Conservation (phyloP, 163 green algal species). For the Chlorella variabilis region DNA sequence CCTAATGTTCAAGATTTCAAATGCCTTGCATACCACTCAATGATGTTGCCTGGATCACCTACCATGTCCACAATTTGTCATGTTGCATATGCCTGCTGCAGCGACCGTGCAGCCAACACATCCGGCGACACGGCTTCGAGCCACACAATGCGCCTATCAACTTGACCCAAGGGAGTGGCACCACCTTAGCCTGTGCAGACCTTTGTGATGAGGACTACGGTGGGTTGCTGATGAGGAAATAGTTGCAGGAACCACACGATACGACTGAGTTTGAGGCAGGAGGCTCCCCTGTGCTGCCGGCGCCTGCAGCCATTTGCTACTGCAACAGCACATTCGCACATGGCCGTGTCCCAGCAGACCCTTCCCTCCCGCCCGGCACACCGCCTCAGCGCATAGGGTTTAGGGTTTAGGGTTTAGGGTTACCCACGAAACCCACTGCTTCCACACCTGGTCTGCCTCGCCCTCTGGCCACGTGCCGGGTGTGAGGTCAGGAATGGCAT, state of each 20-base stretch:
- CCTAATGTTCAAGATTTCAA: too few relatives aligned
- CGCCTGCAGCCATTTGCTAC: conserved; percentile 57
- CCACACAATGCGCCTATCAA: neutral
- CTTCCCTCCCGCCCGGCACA: conserved; percentile 45
- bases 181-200: conserved; percentile 44
- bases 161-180: neutral
- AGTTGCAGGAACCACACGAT: neutral
- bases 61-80: neutral
- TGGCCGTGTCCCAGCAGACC: conserved; percentile 40
- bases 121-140: neutral
- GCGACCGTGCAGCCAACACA: conserved; percentile 53
- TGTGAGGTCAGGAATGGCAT: too few relatives aligned
- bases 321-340: conserved; percentile 53
- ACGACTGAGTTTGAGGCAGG: neutral
- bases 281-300: neutral
- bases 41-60: too few relatives aligned
- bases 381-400: conserved; percentile 46
- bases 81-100: neutral
- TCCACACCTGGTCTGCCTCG: too few relatives aligned
- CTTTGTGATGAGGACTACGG: conserved; percentile 59
- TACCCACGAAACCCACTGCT: too few relatives aligned
- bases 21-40: too few relatives aligned
- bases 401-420: too few relatives aligned
- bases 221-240: neutral
- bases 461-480: too few relatives aligned